phyloP scores from a whole-genome alignment of 2,329 filamentous ascomycete species.

The Colletotrichum lupini region DNA sequence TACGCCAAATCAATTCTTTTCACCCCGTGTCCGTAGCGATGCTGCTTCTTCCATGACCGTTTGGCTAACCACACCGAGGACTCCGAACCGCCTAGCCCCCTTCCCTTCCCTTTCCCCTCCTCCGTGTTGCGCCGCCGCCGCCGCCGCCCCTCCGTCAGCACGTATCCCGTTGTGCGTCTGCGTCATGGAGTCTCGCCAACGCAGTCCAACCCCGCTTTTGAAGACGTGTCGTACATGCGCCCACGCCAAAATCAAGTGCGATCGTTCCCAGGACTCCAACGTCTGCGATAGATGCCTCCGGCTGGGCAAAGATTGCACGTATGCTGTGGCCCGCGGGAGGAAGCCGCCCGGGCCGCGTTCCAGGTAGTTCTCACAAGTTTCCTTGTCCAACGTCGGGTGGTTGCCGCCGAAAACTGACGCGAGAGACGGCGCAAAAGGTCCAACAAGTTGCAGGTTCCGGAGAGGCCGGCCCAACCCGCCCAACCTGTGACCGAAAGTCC shows the following conservation, averaged over 20 bases:
- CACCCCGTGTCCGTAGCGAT: slow-evolving; percentile 24
- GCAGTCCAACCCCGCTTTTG: slow-evolving; percentile 26
- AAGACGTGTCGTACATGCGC: slow-evolving; percentile 50
- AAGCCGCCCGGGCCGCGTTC: slow-evolving; percentile 36
- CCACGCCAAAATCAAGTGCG: slow-evolving; percentile 49
- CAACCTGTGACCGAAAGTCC: slow-evolving; percentile 11
- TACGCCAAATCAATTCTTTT: background rate
- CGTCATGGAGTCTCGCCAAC: slow-evolving; percentile 25
- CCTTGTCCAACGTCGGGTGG: background rate
- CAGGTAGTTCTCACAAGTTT: slow-evolving; percentile 5
- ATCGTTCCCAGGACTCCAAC: slow-evolving; percentile 46
- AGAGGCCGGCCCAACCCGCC: background rate
- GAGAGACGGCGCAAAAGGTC: background rate
- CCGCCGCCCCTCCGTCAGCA: background rate
- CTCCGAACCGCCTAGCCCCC: background rate
- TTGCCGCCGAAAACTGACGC: background rate
- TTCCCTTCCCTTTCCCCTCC: background rate
- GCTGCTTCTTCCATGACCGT: background rate
- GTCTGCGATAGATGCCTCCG: slow-evolving; percentile 47
- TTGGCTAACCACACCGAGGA: background rate
- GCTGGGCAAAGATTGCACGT: slow-evolving; percentile 46
- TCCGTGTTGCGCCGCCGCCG: background rate
- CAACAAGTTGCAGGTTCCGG: slow-evolving; percentile 16
- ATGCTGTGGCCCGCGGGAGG: slow-evolving; percentile 43
- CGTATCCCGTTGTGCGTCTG: background rate